A percentile compares a stretch with the other conserved stretches of the same genome.
Evolutionary conservation across 202 grass and related monocot genomes (phyloP).

Genomic region (Sporobolus alterniflorus): DNA sequence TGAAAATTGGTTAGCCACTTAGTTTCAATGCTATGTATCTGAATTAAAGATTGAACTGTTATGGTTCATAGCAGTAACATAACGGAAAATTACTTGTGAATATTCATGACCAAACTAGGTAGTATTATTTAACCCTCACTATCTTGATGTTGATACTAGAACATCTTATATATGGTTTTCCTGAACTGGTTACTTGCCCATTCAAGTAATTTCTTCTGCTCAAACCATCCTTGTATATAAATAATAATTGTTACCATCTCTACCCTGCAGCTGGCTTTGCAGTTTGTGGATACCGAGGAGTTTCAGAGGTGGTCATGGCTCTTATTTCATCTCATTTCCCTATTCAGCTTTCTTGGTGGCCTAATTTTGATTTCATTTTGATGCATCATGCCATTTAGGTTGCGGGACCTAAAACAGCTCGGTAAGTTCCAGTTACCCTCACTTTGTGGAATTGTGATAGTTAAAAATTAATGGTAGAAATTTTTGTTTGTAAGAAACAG

Average conservation of each 20-base stretch:
- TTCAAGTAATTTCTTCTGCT: constrained; percentile 22
- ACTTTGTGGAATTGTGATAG: background rate
- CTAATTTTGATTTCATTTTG: constrained; percentile 24
- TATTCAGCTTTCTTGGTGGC: constrained; percentile 21
- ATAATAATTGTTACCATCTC: background rate
- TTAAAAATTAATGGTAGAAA: background rate
- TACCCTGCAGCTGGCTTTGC: constrained; percentile 67
- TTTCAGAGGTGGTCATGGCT: constrained; percentile 73
- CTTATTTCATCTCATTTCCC: background rate
- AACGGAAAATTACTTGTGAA: background rate
- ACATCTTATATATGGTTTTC: background rate
- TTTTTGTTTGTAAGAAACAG: constrained; percentile 7
- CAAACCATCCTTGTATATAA: background rate
- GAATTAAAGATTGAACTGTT: background rate
- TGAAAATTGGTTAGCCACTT: constrained; percentile 13
- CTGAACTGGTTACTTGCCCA: background rate
- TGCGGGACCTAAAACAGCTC: constrained; percentile 93
- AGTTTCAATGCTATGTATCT: background rate
- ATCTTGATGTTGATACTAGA: background rate
- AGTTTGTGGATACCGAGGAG: constrained; percentile 93
- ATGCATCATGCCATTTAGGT: constrained; percentile 57
- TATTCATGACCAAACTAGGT: background rate
- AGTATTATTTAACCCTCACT: background rate
- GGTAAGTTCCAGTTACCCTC: constrained; percentile 52
- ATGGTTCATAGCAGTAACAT: background rate